Evolutionary conservation across 2,329 filamentous ascomycete species (phyloP), one percentile per base, ranked within the genome.

Genomic region (Trichophyton schoenleinii): DNA sequence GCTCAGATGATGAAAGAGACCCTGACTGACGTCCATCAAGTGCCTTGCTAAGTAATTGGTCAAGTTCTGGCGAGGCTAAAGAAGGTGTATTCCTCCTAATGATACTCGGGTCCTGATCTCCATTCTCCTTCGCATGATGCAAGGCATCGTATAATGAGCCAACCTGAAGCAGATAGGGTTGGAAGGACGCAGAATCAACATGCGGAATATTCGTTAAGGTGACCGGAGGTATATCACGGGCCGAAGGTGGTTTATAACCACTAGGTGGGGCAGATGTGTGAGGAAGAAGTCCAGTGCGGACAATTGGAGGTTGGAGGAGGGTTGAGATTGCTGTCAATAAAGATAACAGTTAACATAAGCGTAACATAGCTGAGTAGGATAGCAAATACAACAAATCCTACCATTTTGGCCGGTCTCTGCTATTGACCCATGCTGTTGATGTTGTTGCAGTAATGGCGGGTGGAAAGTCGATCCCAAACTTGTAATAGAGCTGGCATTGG

Each of bases 161-260:
- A 41, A 97, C 87, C 72, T 96, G 89, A 2, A 85, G 81, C 5
- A 97, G 78, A 70, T 99, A 99, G 7, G 88, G 80, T 60, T 85
- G 85, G 72, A 99, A 99, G 61, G 88, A 87, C 64, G 87, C 83
- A 0, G 84, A 75, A 44, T 96, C 89, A 67, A 97, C 81, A 68
- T 88, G 88, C 9, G 86, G 83, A 53, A 97, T 89, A 68, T 95
- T 96, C 6, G 91, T 91, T 63, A 99, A 79, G 0, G 90, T 86
- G 0, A 99, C 94, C 0, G 92, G 92, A 0, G 92, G 92, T 42
- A 99, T 99, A 71, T 99, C 92, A 72, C 84, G 84, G 18, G 88
- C 81, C 0, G 90, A 95, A 0, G 92, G 92, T 13, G 89, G 86
- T 67, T 87, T 92, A 69, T 94, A 89, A 13, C 86, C 79, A 68